phyloP scores from a whole-genome alignment of 192 early-diverging fungal genomes.

The Backusella liffmaniae region DNA sequence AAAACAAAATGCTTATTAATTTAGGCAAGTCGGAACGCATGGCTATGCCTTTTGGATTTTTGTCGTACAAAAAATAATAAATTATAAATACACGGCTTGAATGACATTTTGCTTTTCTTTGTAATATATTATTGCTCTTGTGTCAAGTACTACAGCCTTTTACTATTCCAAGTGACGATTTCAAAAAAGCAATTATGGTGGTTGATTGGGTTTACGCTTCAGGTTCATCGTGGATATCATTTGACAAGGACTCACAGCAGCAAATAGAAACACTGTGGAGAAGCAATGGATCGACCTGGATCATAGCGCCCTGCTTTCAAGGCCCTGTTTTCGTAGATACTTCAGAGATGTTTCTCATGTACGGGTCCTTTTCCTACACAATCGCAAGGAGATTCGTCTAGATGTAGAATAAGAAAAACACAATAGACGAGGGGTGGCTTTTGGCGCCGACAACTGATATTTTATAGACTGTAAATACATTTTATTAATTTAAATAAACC shows the following conservation, averaged over 20 bases:
- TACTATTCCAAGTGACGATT: not conserved
- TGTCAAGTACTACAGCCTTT: not conserved
- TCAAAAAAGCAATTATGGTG: not conserved
- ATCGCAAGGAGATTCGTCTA: not conserved
- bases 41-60: not conserved
- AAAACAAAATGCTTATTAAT: not conserved
- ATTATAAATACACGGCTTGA: not conserved
- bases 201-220: slow-evolving; percentile 18
- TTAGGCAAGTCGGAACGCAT: not conserved
- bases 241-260: slow-evolving; percentile 11
- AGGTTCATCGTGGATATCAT: slow-evolving; percentile 14
- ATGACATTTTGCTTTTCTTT: not conserved
- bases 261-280: slow-evolving; percentile 13
- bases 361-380: not conserved
- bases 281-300: slow-evolving; percentile 4
- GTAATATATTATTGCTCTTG: not conserved
- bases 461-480: not conserved
- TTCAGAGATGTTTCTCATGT: not conserved
- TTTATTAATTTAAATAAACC: not conserved
- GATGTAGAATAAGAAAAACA: not conserved
- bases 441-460: not conserved
- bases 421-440: not conserved
- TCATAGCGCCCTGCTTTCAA: not conserved
- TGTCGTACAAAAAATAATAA: not conserved
- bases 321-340: slow-evolving; percentile 7